Base-by-base conservation (phyloP, 2,329 filamentous ascomycete species). In the Colletotrichum sp. region DNA sequence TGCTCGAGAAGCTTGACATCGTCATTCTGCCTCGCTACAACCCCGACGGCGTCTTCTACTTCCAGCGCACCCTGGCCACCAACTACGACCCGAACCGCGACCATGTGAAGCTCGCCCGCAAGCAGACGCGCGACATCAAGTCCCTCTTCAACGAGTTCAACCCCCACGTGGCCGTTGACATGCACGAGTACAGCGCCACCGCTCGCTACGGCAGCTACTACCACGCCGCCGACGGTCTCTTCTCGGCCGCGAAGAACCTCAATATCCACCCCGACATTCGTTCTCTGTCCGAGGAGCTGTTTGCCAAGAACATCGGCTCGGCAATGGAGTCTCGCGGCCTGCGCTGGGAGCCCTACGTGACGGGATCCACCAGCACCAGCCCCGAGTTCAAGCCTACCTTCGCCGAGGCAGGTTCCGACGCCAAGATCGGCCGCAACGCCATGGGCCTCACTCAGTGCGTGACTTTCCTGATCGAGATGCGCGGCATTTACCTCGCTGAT, bases 41-140 rank as follows among this genome's bases (percentile, higher is more conserved):
- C 55, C 81, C 82, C 0, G 82, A 84, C n/a, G 82, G 82, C 2
- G 81, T 83, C 3, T 81, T 78, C 34, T 84, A 84, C 70, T 84
- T 83, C 74, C 82, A 84, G 77, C 80, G 82, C 8, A 77, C 71
- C 0, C 73, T 84, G 2, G 78, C 82, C 1, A 80, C 80, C 2
- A 82, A 81, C 68, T 82, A 80, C 15, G 82, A 84, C 34, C 82
- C 82, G 2, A 84, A 84, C 72, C 80, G 82, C 5, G 82, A 84
- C 24, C 82, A 83, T 28, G 78, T 79, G 9, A 84, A 83, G 57
- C 79, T 84, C 9, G 82, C 80, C 3, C 79, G 82, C 7, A 77
- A 82, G 75, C 82, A 84, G 55, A 84, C 82, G 0, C 78, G 80
- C 10, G 77, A 79, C 39, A 82, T 84, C 34, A 84, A 84, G 77